Base-by-base conservation (phyloP, 805 yeast species). In the Brettanomyces naardenensis region DNA sequence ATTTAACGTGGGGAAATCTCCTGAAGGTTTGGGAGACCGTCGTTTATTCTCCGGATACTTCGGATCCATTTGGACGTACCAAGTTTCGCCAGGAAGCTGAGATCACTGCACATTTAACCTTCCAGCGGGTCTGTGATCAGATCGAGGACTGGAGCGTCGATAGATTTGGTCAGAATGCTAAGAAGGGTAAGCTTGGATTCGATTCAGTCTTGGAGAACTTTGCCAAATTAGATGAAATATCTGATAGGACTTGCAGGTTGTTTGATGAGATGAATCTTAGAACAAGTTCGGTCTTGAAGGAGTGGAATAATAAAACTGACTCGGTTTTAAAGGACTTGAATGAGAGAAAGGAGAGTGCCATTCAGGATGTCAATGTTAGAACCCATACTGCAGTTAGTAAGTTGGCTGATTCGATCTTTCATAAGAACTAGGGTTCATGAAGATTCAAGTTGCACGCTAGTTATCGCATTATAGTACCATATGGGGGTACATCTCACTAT, bases 91-190 rank as follows among this genome's bases (percentile, higher is more conserved):
- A 90, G 59, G 76, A 73, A 44, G 98, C 98, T 0, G 87, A 83
- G 45, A 86, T 90, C 48, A 80, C 88, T 2, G 95, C 97, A 0
- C 82, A 79, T 58, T 85, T 87, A 6, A 66, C 81, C 3, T 71
- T 87, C 61, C 61, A 68, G 38, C 70, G 75, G 41, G 60, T 92
- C 4, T 82, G 95, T 56, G 83, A 78, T 53, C 80, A 83, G 58
- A 67, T 90, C 44, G 98, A 90, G 59, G 94, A 87, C 35, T 90
- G 96, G 95, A 75, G 89, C 0, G 81, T 86, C 5, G 85, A 84
- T 52, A 68, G 97, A 56, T 92, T 90, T 59, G 76, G 79, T 32
- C 92, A 85, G 56, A 90, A 90, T 58, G 96, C 97, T 13, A 62
- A 61, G 38, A 74, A 74, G 48, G 98, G 98, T 22, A 81, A 78